A percentile compares a stretch with the other conserved stretches of the same genome.
phyloP scores from a whole-genome alignment of 108 stramenopile genomes.

The Schizochytrium sp. region DNA sequence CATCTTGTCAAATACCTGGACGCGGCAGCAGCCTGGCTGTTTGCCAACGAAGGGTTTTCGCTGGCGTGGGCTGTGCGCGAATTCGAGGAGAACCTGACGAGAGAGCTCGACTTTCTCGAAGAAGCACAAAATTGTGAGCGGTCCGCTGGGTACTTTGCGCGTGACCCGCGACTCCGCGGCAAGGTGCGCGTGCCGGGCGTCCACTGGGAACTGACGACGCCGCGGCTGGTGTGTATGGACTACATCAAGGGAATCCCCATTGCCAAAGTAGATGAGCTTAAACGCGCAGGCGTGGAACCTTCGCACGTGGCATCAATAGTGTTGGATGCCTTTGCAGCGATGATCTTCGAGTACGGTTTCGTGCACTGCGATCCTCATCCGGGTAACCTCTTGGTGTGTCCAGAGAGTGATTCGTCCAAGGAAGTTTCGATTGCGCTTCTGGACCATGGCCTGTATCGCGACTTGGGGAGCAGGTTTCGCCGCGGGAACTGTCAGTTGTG shows the following conservation, averaged over 20 bases:
- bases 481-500: background rate
- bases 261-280: background rate
- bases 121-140: slow-evolving; percentile 15
- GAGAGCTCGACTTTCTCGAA: slow-evolving; percentile 19
- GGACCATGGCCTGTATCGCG: background rate
- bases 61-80: background rate
- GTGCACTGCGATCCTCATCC: background rate
- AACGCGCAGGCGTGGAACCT: background rate
- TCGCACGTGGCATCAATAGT: background rate
- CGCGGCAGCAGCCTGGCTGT: background rate
- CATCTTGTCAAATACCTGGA: background rate
- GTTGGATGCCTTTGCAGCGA: background rate
- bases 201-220: background rate
- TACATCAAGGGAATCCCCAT: slow-evolving; percentile 9
- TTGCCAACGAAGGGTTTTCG: background rate
- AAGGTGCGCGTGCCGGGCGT: background rate
- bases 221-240: background rate
- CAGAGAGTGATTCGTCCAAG: background rate
- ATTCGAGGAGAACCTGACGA: background rate
- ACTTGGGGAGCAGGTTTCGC: background rate
- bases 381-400: background rate
- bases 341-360: slow-evolving; percentile 9
- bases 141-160: background rate
- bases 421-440: background rate
- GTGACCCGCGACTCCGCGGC: background rate